Conservation (phyloP, 768 basidiomycete species). For the Rhizopogon salebrosus region DNA sequence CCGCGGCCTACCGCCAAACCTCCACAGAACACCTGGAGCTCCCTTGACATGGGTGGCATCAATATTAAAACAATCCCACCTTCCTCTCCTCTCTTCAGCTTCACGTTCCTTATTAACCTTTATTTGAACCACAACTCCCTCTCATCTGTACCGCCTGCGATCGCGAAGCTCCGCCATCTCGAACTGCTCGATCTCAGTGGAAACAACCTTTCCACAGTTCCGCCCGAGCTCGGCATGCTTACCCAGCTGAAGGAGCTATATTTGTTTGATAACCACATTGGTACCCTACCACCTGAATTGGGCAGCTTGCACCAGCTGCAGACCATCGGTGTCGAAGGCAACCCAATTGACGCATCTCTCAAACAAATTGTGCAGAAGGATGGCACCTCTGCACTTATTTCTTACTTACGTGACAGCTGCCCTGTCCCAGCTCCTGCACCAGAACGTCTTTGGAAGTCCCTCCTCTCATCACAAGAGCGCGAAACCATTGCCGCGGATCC, state of each 20-base stretch:
- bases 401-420: slow-evolving; percentile 90
- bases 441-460: slow-evolving; percentile 68
- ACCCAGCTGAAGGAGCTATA: slow-evolving; percentile 87
- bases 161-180: slow-evolving; percentile 78
- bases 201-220: slow-evolving; percentile 73
- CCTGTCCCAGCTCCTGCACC: slow-evolving; percentile 79
- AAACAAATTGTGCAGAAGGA: slow-evolving; percentile 88
- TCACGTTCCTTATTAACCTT: slow-evolving; percentile 89
- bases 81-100: slow-evolving; percentile 70
- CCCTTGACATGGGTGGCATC: slow-evolving; percentile 95
- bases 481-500: slow-evolving; percentile 59
- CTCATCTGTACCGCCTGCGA: slow-evolving; percentile 71
- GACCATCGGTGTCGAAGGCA: slow-evolving; percentile 95
- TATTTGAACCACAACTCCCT: slow-evolving; percentile 96
- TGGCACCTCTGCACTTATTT: slow-evolving; percentile 85
- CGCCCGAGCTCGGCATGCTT: slow-evolving; percentile 87
- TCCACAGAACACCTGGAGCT: slow-evolving; percentile 79
- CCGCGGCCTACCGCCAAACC: slow-evolving; percentile 63
- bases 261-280: slow-evolving; percentile 93
- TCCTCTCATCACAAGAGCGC: slow-evolving; percentile 53
- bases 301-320: slow-evolving; percentile 90
- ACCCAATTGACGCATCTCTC: slow-evolving; percentile 76
- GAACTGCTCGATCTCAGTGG: slow-evolving; percentile 89
- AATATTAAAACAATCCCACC: slow-evolving; percentile 86
- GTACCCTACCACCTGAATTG: slow-evolving; percentile 78